Evolutionary conservation across 345 rosid genomes (phyloP).

Genomic region (Aquilaria sinensis): DNA sequence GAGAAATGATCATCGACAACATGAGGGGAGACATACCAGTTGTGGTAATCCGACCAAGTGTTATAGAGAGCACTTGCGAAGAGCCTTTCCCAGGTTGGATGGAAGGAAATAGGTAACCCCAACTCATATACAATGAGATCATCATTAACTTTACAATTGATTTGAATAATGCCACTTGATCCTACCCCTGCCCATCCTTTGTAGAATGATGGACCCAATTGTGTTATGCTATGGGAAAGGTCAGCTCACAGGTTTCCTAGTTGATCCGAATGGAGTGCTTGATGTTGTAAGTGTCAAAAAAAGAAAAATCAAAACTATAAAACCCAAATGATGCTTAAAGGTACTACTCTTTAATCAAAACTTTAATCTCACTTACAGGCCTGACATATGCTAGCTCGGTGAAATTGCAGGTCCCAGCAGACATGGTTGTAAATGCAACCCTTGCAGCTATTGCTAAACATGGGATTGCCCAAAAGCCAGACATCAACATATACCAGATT

Average conservation of each 20-base stretch:
- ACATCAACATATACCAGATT: constrained; percentile 68
- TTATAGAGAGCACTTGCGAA: constrained; percentile 79
- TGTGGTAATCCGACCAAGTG: constrained; percentile 77
- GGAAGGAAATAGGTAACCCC: constrained; percentile 83
- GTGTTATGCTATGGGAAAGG: constrained; percentile 89
- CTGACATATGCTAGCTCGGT: no score
- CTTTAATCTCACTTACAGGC: no score
- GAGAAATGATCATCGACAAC: constrained; percentile 83
- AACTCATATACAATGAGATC: neutral
- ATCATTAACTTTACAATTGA: neutral
- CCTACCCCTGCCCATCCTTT: neutral
- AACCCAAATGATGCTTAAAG: no score
- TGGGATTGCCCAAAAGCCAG: constrained; percentile 53
- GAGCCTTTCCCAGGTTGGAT: constrained; percentile 99
- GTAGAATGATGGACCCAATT: constrained; percentile 98
- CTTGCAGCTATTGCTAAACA: constrained; percentile 86
- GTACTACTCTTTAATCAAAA: no score
- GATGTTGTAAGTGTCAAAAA: constrained; percentile 52
- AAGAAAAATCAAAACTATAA: no score
- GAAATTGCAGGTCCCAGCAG: constrained; percentile 55
- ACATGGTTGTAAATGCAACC: constrained; percentile 83
- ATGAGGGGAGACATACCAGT: constrained; percentile 78
- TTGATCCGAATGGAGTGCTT: constrained; percentile 76
- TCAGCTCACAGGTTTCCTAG: constrained; percentile 79
- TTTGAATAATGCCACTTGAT: neutral